Evolutionary conservation across 2,329 filamentous ascomycete genomes (phyloP), one percentile per base, ranked within the genome.

Genomic region (Coniochaeta sp.): DNA sequence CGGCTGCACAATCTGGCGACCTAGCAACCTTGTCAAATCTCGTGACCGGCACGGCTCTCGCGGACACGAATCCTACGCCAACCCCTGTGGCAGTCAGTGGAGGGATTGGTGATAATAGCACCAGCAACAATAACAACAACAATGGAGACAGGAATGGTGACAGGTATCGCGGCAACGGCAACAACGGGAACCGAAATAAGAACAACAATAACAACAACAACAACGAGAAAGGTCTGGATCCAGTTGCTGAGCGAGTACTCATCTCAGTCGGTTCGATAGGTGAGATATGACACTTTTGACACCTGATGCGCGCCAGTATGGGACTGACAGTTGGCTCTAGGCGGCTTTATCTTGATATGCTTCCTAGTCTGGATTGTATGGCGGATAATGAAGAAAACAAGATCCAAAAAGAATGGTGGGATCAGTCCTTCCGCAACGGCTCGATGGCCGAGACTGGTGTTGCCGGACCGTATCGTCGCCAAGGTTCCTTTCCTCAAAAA

Each of bases 351-450:
- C 22, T 66, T 79, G 30, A 61, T 79, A 9, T 77, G 74, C 58
- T 77, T 79, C 61, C 60, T 81, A 26, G 65, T 66, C 8, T 82
- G 77, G 78, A 69, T 81, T 26, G 66, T 76, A 5, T 80, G 75
- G 70, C 72, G 75, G n/a, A 69, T 70, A 12, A 57, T 72, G 52
- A 71, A 71, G 60, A 75, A 71, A 63, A 67, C 70, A 8, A 73
- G 68, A 57, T 65, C 65, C 32, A 61, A 62, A 10, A 64, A 64
- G 58, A 62, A 59, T 28, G 57, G 62, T 19, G 65, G 24, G 50
- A 30, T 66, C 9, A 64, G 60, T 0, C 50, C 44, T 14, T 52
- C 60, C 2, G 57, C 8, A 42, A 36, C n/a, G 8, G 55, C n/a
- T n/a, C 54, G 36, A 8, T 38, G 62, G 17, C 50, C 64, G 10